Base-by-base conservation (phyloP, 352 stramenopile genomes). In the Phytophthora sansomeana region DNA sequence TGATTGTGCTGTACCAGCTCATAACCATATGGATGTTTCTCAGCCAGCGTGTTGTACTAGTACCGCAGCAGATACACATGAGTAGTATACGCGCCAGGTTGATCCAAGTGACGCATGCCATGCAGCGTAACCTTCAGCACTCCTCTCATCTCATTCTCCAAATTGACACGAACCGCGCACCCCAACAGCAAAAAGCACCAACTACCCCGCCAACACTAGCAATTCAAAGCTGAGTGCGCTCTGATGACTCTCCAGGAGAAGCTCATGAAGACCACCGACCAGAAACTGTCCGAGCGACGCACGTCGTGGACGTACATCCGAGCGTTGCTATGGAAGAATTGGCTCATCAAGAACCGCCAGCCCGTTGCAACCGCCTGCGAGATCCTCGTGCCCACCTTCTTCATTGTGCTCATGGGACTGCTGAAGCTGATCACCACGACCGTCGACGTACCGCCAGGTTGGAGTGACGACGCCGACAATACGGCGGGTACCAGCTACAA, bases 391-490 rank as follows among this genome's bases (percentile, higher is more conserved):
- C n/a, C n/a, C n/a, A n/a, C n/a, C n/a, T n/a, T 88, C 32, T 90
- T 90, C 68, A 75, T 91, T 26, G 43, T 90, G 53, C 63, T 90
- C 42, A 89, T 21, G 65, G 79, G n/a, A 9, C 48, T 67, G 9
- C 66, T 89, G 48, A 92, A 92, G 64, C 72, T 72, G n/a, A 35
- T 80, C 36, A 76, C 72, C 30, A 58, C 65, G 28, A 69, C 85
- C 51, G 72, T 87, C 5, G 54, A 68, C 17, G 80, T 90, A 5
- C 80, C 80, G 24, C 58, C 59, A 4, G 80, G 83, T 1, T 92
- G 78, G 77, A 83, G 75, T 53, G 68, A 76, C 13, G 26, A 10
- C 44, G n/a, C 69, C 28, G 19, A 50, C 19, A 71, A 59, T 43
- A 67, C 58, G 21, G 56, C n/a, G n/a, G n/a, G n/a, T n/a, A n/a